phyloP scores from a whole-genome alignment of 768 basidiomycete genomes.

The Asterophora lycoperdoides region DNA sequence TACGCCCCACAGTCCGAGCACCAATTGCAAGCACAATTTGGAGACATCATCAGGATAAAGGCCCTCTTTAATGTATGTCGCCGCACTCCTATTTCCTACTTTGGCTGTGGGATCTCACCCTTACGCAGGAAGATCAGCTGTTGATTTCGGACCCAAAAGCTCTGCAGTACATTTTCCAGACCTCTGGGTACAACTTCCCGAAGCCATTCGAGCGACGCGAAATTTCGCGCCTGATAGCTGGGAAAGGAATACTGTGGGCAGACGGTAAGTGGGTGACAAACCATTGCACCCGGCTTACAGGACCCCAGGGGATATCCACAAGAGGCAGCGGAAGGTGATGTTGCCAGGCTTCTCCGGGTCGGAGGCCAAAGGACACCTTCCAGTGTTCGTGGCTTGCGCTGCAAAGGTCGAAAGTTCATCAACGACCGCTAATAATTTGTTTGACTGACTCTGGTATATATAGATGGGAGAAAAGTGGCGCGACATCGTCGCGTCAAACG shows the following conservation, averaged over 20 bases:
- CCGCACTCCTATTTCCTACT: not conserved
- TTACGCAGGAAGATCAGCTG: conserved; percentile 38
- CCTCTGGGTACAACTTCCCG: conserved; percentile 38
- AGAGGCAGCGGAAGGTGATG: conserved; percentile 43
- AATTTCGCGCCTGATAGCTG: conserved; percentile 30
- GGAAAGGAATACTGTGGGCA: conserved; percentile 36
- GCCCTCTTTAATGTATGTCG: conserved; percentile 33
- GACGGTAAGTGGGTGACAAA: conserved; percentile 28
- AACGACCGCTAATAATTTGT: conserved; percentile 6
- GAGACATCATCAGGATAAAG: conserved; percentile 36
- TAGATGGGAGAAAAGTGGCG: conserved; percentile 39
- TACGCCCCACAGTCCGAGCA: conserved; percentile 32
- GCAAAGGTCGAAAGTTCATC: conserved; percentile 22
- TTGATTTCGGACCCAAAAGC: conserved; percentile 47
- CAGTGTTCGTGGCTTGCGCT: conserved; percentile 36
- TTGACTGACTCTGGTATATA: not conserved
- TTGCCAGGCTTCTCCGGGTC: conserved; percentile 43
- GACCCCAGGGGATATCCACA: conserved; percentile 37
- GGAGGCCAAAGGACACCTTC: conserved; percentile 38
- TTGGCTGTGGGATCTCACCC: not conserved
- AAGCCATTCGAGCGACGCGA: conserved; percentile 38
- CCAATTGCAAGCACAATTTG: conserved; percentile 41
- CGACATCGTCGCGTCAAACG: conserved; percentile 27
- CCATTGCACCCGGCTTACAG: not conserved
- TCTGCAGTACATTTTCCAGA: conserved; percentile 40